Evolutionary conservation across 257 asterid species (phyloP).

Genomic region (Solanum chilense): DNA sequence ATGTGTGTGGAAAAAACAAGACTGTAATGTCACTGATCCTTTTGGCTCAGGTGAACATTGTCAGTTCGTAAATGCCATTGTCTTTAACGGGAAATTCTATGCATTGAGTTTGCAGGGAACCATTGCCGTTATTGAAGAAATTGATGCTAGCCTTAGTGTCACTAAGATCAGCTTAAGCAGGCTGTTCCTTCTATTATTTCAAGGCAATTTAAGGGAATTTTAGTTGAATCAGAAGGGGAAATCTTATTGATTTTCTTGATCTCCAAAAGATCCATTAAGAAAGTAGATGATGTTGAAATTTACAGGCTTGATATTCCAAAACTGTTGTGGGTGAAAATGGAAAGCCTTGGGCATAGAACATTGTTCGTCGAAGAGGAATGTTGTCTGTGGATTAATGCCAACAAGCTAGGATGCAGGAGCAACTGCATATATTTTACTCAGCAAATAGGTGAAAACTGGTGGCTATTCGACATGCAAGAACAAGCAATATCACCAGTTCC

Average conservation of each 20-base stretch:
- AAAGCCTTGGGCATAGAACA: constrained; percentile 13
- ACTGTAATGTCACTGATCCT: not conserved
- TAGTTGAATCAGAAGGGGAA: constrained; percentile 23
- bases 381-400: constrained; percentile 11
- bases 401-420: constrained; percentile 15
- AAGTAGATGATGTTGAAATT: constrained; percentile 24
- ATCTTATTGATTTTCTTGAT: constrained; percentile 16
- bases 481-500: not conserved
- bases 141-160: not conserved
- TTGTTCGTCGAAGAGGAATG: constrained; percentile 17
- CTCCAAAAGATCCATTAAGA: not conserved
- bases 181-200: constrained; percentile 4
- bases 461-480: constrained; percentile 14
- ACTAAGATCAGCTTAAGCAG: constrained; percentile 3
- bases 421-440: constrained; percentile 18
- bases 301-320: constrained; percentile 6
- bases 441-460: constrained; percentile 8
- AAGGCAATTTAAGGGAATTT: not conserved
- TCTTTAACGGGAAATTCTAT: constrained; percentile 4
- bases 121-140: constrained; percentile 2
- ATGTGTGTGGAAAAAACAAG: not conserved
- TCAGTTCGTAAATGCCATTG: constrained; percentile 5
- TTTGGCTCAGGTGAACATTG: not conserved
- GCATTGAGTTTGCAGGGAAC: constrained; percentile 11
- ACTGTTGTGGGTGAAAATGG: constrained; percentile 2